These are phyloP conservation scores for Eudorina sp. DNA, from an alignment of 139 green algal genomes.

Conservation along the genomic window DNA sequence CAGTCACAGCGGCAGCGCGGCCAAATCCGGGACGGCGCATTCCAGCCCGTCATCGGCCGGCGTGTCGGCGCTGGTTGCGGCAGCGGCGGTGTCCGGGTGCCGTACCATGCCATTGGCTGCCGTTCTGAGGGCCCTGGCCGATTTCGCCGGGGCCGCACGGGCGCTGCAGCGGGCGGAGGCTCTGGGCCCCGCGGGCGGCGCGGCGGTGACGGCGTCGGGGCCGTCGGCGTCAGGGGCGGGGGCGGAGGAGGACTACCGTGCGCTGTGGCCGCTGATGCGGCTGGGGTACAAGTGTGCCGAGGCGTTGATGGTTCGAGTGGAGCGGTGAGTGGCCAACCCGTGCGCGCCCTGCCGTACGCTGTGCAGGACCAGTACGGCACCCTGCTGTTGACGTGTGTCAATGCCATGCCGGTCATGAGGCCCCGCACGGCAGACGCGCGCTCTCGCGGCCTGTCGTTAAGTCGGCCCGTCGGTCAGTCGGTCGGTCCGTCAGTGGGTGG, in stretches of 20 bases:
- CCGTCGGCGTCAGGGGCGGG: neutral
- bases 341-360: too few relatives aligned
- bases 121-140: neutral
- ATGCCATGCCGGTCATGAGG: too few relatives aligned
- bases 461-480: too few relatives aligned
- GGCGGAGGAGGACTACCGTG: neutral
- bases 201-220: neutral
- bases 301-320: neutral
- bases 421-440: too few relatives aligned
- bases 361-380: too few relatives aligned
- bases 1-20: too few relatives aligned
- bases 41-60: too few relatives aligned
- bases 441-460: too few relatives aligned
- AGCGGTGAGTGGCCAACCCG: neutral
- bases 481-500: too few relatives aligned
- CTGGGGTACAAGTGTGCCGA: neutral
- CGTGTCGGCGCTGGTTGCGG: too few relatives aligned
- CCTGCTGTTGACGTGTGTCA: too few relatives aligned
- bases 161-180: slow-evolving; percentile 11
- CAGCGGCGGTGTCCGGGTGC: neutral
- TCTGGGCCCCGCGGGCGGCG: neutral
- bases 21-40: too few relatives aligned
- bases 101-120: neutral
- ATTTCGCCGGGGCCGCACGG: neutral
- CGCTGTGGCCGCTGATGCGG: slow-evolving; percentile 7